phyloP scores from a whole-genome alignment of 768 basidiomycete species.

The Lentinula edodes region DNA sequence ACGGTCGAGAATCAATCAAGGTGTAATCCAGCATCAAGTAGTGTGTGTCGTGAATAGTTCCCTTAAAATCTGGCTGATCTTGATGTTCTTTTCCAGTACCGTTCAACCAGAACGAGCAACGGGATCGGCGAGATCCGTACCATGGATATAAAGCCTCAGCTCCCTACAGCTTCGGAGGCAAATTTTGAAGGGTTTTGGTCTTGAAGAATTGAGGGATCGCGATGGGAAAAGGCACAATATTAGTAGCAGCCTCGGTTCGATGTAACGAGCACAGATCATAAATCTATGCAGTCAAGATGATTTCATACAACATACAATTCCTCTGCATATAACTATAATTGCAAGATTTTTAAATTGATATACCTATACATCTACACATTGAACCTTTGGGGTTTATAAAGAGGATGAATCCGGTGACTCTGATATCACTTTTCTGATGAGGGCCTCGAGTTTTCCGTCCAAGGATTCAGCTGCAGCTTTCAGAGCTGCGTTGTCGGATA shows the following conservation, averaged over 20 bases:
- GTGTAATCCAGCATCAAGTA: not conserved
- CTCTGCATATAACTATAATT: too few species aligned
- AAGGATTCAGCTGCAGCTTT: conserved; percentile 26
- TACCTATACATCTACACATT: too few species aligned
- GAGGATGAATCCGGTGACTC: not conserved
- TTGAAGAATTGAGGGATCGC: not conserved
- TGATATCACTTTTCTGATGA: conserved; percentile 30
- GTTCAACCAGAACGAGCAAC: not conserved
- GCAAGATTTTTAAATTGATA: too few species aligned
- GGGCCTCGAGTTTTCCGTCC: conserved; percentile 38
- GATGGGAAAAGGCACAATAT: too few species aligned
- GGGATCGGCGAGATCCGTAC: too few species aligned
- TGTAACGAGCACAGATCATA: not conserved
- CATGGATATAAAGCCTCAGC: too few species aligned
- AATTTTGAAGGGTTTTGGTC: not conserved
- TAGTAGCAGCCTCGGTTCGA: not conserved
- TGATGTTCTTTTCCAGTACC: not conserved
- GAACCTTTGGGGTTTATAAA: not conserved
- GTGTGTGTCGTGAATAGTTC: not conserved
- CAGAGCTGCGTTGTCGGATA: conserved; percentile 25
- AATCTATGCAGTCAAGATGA: too few species aligned
- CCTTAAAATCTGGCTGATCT: not conserved
- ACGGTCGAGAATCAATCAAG: not conserved
- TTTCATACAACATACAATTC: too few species aligned
- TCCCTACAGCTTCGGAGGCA: not conserved